Percentiles rank a stretch among this genome's conserved stretches.
phyloP scores from a whole-genome alignment of 805 yeast species.

The Yarrowia hollandica region DNA sequence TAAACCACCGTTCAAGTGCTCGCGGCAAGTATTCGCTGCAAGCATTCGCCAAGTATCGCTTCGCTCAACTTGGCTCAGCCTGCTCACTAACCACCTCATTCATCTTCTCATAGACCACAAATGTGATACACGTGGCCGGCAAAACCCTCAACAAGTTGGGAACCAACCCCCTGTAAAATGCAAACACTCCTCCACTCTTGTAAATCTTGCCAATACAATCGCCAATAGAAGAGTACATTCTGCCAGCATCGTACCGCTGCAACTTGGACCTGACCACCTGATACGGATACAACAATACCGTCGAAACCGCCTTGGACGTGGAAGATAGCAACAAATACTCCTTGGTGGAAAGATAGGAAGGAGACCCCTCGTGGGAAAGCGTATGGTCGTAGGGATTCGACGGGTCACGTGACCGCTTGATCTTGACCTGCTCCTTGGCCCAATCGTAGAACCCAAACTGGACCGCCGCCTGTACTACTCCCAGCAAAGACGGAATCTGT shows the following conservation, averaged over 20 bases:
- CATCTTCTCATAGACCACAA: slow-evolving; percentile 69
- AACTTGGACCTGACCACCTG: slow-evolving; percentile 78
- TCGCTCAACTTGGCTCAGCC: too few species aligned
- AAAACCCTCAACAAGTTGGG: slow-evolving; percentile 80
- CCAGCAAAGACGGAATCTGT: slow-evolving; percentile 68
- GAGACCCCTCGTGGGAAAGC: slow-evolving; percentile 4
- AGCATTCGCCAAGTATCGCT: too few species aligned
- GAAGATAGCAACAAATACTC: slow-evolving; percentile 71
- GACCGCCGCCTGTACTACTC: slow-evolving; percentile 85
- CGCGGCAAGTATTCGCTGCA: too few species aligned
- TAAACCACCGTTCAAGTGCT: too few species aligned
- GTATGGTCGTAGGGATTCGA: background rate
- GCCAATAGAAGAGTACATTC: slow-evolving; percentile 38
- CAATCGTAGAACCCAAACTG: slow-evolving; percentile 82
- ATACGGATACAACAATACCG: slow-evolving; percentile 72
- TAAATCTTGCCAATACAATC: slow-evolving; percentile 47
- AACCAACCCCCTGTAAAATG: slow-evolving; percentile 79
- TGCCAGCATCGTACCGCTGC: slow-evolving; percentile 51
- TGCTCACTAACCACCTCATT: background rate
- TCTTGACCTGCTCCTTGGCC: slow-evolving; percentile 17
- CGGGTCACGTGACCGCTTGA: background rate
- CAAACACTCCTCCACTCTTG: slow-evolving; percentile 55
- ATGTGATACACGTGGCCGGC: slow-evolving; percentile 92
- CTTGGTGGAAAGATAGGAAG: slow-evolving; percentile 41
- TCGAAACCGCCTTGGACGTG: slow-evolving; percentile 64